These are phyloP conservation scores for Ophiostoma quercus DNA, from an alignment of 2,329 filamentous ascomycete species.

Conservation along the genomic window DNA sequence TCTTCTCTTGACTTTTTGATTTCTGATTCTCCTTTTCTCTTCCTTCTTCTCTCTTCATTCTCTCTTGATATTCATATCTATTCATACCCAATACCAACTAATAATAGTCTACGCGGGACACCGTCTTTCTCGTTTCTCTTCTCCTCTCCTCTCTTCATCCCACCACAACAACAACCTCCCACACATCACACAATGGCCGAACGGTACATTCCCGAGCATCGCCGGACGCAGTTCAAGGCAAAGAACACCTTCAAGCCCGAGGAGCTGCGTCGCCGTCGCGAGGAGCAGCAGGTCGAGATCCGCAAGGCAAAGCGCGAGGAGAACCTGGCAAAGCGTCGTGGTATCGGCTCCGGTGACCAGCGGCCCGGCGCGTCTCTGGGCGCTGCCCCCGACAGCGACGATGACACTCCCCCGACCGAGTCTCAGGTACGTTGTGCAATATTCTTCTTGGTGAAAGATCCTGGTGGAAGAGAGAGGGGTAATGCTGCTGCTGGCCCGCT, in stretches of 20 bases:
- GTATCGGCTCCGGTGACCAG: slow-evolving; percentile 76
- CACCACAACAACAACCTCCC: slow-evolving; percentile 3
- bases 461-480: background rate
- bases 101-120: slow-evolving; percentile 1
- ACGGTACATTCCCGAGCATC: slow-evolving; percentile 98
- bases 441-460: background rate
- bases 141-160: background rate
- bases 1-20: background rate
- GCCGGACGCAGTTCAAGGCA: slow-evolving; percentile 98
- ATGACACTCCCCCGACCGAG: slow-evolving; percentile 92
- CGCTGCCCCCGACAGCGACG: slow-evolving; percentile 91
- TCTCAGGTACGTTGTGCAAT: slow-evolving; percentile 67
- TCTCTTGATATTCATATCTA: background rate
- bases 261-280: slow-evolving; percentile 93
- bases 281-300: slow-evolving; percentile 99
- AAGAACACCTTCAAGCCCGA: slow-evolving; percentile 99
- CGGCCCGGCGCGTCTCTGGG: slow-evolving; percentile 76
- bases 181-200: slow-evolving; percentile 71
- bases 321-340: slow-evolving; percentile 96
- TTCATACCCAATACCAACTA: slow-evolving; percentile 13
- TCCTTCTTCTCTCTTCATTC: background rate
- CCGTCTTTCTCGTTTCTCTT: slow-evolving; percentile 3
- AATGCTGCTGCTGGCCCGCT: background rate
- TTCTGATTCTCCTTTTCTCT: background rate
- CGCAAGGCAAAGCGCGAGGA: slow-evolving; percentile 98